Evolutionary conservation across 768 basidiomycete species (phyloP).

Genomic region (Leccinum variicolor): DNA sequence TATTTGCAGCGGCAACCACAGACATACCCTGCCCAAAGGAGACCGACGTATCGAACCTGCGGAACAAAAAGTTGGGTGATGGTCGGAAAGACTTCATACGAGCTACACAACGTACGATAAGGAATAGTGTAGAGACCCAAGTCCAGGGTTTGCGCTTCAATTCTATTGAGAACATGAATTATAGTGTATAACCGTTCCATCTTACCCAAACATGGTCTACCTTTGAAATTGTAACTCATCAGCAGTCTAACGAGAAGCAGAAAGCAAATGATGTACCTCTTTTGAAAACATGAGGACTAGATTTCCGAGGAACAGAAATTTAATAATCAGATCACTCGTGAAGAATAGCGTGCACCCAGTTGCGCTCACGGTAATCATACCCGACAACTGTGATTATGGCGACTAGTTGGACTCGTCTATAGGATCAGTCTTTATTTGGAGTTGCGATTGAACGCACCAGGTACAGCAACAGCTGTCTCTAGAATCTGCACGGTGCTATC

Average conservation of each 20-base stretch:
- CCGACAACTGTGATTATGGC: constrained; percentile 2
- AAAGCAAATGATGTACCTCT: constrained; percentile 2
- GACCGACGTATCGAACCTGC: neutral
- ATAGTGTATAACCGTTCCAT: neutral
- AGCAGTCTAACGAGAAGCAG: neutral
- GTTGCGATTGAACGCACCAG: neutral
- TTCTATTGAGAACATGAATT: neutral
- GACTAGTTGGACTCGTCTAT: neutral
- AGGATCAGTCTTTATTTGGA: neutral
- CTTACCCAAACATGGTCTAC: constrained; percentile 3
- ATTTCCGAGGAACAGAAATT: neutral
- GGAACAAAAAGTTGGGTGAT: neutral
- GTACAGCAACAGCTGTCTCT: neutral
- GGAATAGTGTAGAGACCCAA: neutral
- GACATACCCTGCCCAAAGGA: neutral
- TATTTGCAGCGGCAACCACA: neutral
- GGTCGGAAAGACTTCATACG: neutral
- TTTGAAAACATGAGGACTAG: constrained; percentile 11
- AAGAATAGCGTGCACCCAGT: neutral
- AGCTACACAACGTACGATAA: neutral
- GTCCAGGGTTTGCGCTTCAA: neutral
- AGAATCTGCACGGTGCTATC: neutral
- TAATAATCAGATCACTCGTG: neutral
- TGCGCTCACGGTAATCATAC: constrained; percentile 16
- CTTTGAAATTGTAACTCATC: neutral